Evolutionary conservation across 2,329 filamentous ascomycete species (phyloP).

Genomic region (Aspergillus sp.): DNA sequence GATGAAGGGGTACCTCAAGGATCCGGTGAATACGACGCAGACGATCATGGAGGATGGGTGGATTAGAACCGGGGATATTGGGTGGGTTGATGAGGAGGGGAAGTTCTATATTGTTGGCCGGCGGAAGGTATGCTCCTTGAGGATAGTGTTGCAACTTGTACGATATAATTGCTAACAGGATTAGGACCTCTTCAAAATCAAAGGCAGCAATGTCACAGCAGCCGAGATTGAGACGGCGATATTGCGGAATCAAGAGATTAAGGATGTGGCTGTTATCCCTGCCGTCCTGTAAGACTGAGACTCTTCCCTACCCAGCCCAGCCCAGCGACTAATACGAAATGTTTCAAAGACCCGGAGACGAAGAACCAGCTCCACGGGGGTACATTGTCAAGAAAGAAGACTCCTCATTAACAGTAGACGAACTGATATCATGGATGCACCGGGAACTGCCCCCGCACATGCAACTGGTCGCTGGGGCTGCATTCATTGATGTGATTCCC

Average conservation of each 20-base stretch:
- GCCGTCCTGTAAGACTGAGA: slow-evolving; percentile 46
- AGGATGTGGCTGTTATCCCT: slow-evolving; percentile 56
- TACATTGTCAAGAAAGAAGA: neutral
- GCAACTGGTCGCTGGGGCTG: neutral
- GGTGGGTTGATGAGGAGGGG: slow-evolving; percentile 59
- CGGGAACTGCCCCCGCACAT: neutral
- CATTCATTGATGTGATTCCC: neutral
- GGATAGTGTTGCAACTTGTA: no score
- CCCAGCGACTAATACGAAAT: neutral
- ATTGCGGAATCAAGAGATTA: slow-evolving; percentile 41
- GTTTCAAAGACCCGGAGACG: neutral
- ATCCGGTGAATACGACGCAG: slow-evolving; percentile 63
- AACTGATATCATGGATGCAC: neutral
- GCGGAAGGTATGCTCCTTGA: slow-evolving; percentile 56
- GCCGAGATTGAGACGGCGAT: slow-evolving; percentile 58
- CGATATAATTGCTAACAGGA: no score
- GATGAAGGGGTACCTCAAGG: slow-evolving; percentile 75
- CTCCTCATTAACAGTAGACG: neutral
- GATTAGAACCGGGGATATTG: slow-evolving; percentile 71
- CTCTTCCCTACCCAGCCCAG: neutral
- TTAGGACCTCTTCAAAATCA: slow-evolving; percentile 48
- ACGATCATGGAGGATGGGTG: slow-evolving; percentile 64
- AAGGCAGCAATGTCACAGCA: slow-evolving; percentile 64
- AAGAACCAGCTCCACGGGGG: neutral
- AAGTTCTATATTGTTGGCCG: slow-evolving; percentile 70